Evolutionary conservation across 768 basidiomycete species (phyloP), one percentile per base, ranked within the genome.

Genomic region (Kwoniella dejecticola): DNA sequence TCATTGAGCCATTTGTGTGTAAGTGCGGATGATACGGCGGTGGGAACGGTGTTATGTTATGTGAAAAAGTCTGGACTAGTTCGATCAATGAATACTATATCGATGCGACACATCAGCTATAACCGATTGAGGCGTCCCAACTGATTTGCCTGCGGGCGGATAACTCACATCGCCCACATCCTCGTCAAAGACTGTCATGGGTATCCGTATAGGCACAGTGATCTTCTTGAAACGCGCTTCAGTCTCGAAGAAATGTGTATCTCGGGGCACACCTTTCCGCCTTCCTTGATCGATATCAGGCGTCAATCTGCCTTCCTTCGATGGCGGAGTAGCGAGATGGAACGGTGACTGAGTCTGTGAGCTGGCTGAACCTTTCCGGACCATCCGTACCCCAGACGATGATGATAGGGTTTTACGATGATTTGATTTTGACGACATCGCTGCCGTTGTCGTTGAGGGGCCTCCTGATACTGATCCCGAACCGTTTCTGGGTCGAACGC

Each of bases 161-260:
- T 13, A 79, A 82, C 86, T 75, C 76, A 97, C 95, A 79, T 97
- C 94, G 45, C 96, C 94, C 58, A 99, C 91, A 82, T 99, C 96
- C 77, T 94, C 91, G 0, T 90, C 84, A 76, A 96, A 97, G 1
- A 88, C 89, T 19, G 86, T 85, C 46, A 96, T 80, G 0, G 96
- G 96, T 78, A 98, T 85, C 71, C 91, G 88, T 74, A 98, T 91
- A 13, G 93, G 94, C 29, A 97, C 79, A 27, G 85, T 85, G 64
- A 92, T 63, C 57, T 87, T 87, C 77, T 88, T 88, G 80, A 93
- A 95, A 13, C 83, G 85, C 57, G 95, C 89, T 11, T 84, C 83
- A 1, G 94, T 90, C 72, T 93, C 88, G 80, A 86, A 97, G 75
- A 90, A 95, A 76, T 97, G 94, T 36, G 94, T 97, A 82, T 99